phyloP scores from a whole-genome alignment of 805 yeast genomes.

The Wickerhamomyces mucosus region DNA sequence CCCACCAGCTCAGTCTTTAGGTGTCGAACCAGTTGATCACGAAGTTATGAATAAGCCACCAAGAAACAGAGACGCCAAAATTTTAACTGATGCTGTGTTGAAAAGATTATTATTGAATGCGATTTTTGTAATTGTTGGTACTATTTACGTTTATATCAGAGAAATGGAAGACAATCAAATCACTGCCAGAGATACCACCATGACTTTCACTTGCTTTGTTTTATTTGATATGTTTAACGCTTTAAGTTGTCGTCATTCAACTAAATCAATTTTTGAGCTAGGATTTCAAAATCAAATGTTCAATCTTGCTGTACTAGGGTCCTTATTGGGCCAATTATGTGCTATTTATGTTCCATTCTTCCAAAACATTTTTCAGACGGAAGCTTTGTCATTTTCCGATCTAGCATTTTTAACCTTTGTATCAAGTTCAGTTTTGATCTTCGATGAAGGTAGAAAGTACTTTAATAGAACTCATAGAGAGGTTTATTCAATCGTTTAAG shows the following conservation, averaged over 20 bases:
- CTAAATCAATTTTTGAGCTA: conserved; percentile 73
- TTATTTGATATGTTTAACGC: conserved; percentile 97
- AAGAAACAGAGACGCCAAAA: conserved; percentile 76
- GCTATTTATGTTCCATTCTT: conserved; percentile 92
- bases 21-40: conserved; percentile 95
- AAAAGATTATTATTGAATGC: conserved; percentile 74
- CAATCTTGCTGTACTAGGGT: conserved; percentile 84
- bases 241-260: conserved; percentile 78
- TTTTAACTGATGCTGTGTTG: conserved; percentile 61
- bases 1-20: conserved; percentile 96
- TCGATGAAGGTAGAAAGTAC: conserved; percentile 74
- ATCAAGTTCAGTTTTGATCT: conserved; percentile 76
- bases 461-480: conserved; percentile 10
- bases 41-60: conserved; percentile 97
- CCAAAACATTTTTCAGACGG: conserved; percentile 91
- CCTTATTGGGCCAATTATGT: conserved; percentile 82
- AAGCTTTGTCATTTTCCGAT: conserved; percentile 69
- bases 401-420: conserved; percentile 49
- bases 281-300: conserved; percentile 85
- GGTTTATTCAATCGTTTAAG: conserved; percentile 19
- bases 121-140: conserved; percentile 68
- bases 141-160: conserved; percentile 73
- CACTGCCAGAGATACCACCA: conserved; percentile 93
- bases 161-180: conserved; percentile 81
- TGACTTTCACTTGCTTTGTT: conserved; percentile 97